Percentiles rank a stretch among this genome's conserved stretches.
Evolutionary conservation across 169 alveolate species (phyloP).

Genomic region (Cryptosporidium parvum): DNA sequence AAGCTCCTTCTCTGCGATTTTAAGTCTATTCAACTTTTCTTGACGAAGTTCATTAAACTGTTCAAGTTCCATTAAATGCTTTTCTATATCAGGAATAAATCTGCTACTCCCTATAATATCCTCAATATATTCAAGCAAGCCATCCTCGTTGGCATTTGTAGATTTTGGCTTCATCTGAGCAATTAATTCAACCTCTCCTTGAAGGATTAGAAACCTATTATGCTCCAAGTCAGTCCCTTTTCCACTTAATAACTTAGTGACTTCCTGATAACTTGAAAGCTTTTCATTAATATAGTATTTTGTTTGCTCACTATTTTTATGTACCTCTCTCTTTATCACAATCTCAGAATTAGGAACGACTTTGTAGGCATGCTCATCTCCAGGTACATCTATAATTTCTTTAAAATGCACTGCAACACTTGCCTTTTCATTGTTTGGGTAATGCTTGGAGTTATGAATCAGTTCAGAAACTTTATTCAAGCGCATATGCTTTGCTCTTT

Average conservation of each 20-base stretch:
- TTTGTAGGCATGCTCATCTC: slow-evolving; percentile 71
- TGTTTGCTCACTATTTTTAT: slow-evolving; percentile 46
- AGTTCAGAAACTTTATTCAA: slow-evolving; percentile 92
- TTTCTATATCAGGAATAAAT: slow-evolving; percentile 83
- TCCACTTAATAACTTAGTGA: slow-evolving; percentile 86
- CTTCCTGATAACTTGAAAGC: slow-evolving; percentile 91
- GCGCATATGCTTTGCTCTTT: slow-evolving; percentile 97
- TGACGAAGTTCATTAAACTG: slow-evolving; percentile 84
- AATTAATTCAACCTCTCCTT: slow-evolving; percentile 98
- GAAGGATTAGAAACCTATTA: slow-evolving; percentile 90
- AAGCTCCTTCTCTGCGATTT: slow-evolving; percentile 86
- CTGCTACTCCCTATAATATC: slow-evolving; percentile 93
- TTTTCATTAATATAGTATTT: slow-evolving; percentile 89
- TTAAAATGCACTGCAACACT: slow-evolving; percentile 93
- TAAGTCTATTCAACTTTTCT: slow-evolving; percentile 83
- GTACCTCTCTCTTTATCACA: slow-evolving; percentile 74
- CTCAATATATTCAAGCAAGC: slow-evolving; percentile 96
- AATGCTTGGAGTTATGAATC: slow-evolving; percentile 93
- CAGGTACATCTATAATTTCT: slow-evolving; percentile 85
- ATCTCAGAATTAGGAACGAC: slow-evolving; percentile 72
- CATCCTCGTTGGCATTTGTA: slow-evolving; percentile 91
- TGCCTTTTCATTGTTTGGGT: slow-evolving; percentile 84
- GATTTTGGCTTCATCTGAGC: slow-evolving; percentile 97
- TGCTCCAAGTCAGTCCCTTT: slow-evolving; percentile 96
- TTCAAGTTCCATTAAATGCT: slow-evolving; percentile 82